These are phyloP conservation scores for Fusarium foetens DNA, from an alignment of 2,329 filamentous ascomycete species.

Conservation along the genomic window DNA sequence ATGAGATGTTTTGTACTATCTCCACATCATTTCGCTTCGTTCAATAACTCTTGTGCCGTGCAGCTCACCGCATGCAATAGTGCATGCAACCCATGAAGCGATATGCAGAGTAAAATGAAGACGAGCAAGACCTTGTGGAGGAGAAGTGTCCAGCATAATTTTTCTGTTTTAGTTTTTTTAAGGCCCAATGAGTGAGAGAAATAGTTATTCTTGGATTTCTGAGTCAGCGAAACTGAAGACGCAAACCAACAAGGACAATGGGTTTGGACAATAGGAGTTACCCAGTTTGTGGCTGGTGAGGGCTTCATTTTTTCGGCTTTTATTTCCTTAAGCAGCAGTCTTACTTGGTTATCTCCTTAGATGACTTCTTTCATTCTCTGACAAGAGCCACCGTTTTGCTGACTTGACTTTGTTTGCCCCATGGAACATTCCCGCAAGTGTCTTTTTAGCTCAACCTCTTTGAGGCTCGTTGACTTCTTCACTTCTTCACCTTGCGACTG, in stretches of 20 bases:
- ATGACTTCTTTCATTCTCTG: conserved; percentile 7
- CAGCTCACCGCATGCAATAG: conserved; percentile 35
- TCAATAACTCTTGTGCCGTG: conserved; percentile 28
- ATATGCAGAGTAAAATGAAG: conserved; percentile 43
- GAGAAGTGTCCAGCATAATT: conserved; percentile 17
- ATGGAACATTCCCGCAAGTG: conserved; percentile 10
- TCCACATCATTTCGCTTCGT: conserved; percentile 40
- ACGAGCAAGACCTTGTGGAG: conserved; percentile 9
- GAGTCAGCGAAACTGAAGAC: conserved; percentile 7
- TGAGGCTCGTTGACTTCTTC: not conserved
- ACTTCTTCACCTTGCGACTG: not conserved
- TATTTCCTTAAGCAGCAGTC: not conserved
- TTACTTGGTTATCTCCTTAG: not conserved
- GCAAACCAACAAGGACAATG: conserved; percentile 16
- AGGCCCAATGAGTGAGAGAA: not conserved
- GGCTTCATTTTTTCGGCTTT: conserved; percentile 10
- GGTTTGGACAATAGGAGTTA: conserved; percentile 18
- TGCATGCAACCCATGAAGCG: conserved; percentile 30
- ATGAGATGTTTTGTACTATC: conserved; percentile 24
- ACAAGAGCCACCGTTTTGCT: conserved; percentile 8
- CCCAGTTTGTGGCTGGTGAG: conserved; percentile 28
- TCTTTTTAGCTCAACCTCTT: conserved; percentile 7
- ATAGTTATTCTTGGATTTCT: conserved; percentile 15
- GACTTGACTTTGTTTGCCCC: conserved; percentile 19
- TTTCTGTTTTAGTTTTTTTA: not conserved